Percentiles rank a stretch among this genome's conserved stretches.
Evolutionary conservation across 352 stramenopile genomes (phyloP).

Genomic region (Phytophthora constricta): DNA sequence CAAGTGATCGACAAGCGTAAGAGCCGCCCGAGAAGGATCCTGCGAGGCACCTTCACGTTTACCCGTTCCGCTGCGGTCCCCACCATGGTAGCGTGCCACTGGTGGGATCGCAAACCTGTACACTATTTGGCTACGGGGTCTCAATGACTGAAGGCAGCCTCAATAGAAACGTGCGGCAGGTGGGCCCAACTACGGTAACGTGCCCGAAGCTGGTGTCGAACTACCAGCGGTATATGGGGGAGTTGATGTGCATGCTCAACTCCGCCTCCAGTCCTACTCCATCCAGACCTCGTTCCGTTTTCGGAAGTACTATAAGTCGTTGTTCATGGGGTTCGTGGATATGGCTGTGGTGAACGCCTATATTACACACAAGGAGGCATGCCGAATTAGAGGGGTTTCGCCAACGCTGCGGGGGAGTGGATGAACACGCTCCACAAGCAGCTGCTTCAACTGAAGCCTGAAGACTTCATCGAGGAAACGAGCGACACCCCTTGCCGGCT

Average conservation of each 20-base stretch:
- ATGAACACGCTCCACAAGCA: neutral
- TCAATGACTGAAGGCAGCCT: neutral
- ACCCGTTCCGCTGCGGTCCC: neutral
- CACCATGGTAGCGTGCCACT: neutral
- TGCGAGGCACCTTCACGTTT: neutral
- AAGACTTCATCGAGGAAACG: neutral
- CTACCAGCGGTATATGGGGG: too few species aligned
- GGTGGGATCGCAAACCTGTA: too few species aligned
- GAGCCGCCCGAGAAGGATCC: neutral
- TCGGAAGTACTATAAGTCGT: too few species aligned
- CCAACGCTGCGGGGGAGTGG: neutral
- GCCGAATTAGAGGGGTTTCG: neutral
- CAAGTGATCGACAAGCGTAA: conserved; percentile 9
- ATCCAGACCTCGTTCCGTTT: too few species aligned
- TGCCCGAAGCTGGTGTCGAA: neutral
- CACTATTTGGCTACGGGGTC: too few species aligned
- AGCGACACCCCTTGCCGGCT: too few species aligned
- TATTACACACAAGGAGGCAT: neutral
- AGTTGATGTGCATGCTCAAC: too few species aligned
- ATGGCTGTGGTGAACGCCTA: neutral
- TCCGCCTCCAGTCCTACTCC: too few species aligned
- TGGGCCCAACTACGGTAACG: neutral
- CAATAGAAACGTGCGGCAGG: neutral
- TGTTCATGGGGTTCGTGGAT: conserved; percentile 16
- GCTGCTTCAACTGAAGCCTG: neutral